These are phyloP conservation scores for Colletotrichum eremochloae DNA, from an alignment of 2,329 filamentous ascomycete species.

Conservation along the genomic window DNA sequence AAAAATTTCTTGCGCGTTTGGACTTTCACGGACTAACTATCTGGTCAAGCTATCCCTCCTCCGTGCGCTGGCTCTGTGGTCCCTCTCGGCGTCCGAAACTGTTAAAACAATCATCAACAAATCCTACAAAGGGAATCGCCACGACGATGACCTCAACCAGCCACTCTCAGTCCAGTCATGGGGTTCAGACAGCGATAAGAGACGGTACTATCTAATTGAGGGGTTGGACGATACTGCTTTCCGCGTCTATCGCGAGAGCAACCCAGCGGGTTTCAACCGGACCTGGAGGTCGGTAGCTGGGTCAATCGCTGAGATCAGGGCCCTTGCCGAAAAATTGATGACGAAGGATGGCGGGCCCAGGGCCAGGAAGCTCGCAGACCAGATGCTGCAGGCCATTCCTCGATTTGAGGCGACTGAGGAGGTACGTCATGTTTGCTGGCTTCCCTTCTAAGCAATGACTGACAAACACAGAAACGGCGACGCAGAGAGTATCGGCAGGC, in stretches of 20 bases:
- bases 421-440: conserved; percentile 58
- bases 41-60: conserved; percentile 81
- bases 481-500: conserved; percentile 90
- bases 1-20: neutral
- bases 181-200: conserved; percentile 90
- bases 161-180: conserved; percentile 90
- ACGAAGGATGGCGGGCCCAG: conserved; percentile 84
- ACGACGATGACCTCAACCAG: conserved; percentile 85
- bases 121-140: conserved; percentile 88
- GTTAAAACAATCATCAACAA: conserved; percentile 86
- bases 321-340: conserved; percentile 81
- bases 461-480: conserved; percentile 79
- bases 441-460: conserved; percentile 20
- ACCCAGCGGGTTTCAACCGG: conserved; percentile 78
- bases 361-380: conserved; percentile 81
- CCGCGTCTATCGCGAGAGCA: conserved; percentile 93
- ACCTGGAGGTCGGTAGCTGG: conserved; percentile 96
- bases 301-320: conserved; percentile 86
- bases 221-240: conserved; percentile 95
- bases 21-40: neutral
- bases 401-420: conserved; percentile 95
- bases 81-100: conserved; percentile 87
- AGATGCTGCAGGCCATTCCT: conserved; percentile 83
- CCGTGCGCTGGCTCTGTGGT: conserved; percentile 87
- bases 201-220: conserved; percentile 94